Evolutionary conservation across 345 rosid genomes (phyloP).

Genomic region (Populus euphratica): DNA sequence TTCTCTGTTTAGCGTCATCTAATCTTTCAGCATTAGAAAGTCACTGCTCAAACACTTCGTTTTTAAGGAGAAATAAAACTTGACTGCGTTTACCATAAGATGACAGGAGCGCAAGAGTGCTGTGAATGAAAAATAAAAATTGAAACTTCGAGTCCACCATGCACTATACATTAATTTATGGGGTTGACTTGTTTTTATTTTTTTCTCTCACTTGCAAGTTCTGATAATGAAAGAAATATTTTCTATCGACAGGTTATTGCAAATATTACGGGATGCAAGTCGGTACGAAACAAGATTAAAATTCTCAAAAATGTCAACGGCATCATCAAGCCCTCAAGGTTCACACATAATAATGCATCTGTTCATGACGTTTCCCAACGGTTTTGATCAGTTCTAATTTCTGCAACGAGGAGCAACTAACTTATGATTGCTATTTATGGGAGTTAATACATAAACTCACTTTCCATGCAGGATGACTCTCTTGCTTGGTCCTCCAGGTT

Average conservation of each 20-base stretch:
- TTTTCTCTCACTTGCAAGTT: background rate
- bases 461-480: slow-evolving; percentile 35
- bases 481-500: slow-evolving; percentile 52
- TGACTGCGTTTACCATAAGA: too few relatives aligned
- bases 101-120: too few relatives aligned
- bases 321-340: slow-evolving; percentile 55
- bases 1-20: too few relatives aligned
- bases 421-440: too few relatives aligned
- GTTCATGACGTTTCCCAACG: background rate
- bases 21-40: too few relatives aligned
- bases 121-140: too few relatives aligned
- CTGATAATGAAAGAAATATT: background rate
- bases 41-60: too few relatives aligned
- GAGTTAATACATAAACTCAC: background rate
- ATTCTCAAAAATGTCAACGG: slow-evolving; percentile 47
- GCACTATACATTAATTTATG: background rate
- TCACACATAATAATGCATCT: background rate
- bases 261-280: background rate
- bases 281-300: slow-evolving; percentile 6
- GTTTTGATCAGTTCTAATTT: background rate
- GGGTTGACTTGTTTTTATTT: background rate
- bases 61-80: too few relatives aligned
- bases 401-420: too few relatives aligned
- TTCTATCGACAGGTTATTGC: background rate
- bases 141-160: too few relatives aligned